Conservation (phyloP, 2,329 filamentous ascomycete genomes). For the Capronia coronata region DNA sequence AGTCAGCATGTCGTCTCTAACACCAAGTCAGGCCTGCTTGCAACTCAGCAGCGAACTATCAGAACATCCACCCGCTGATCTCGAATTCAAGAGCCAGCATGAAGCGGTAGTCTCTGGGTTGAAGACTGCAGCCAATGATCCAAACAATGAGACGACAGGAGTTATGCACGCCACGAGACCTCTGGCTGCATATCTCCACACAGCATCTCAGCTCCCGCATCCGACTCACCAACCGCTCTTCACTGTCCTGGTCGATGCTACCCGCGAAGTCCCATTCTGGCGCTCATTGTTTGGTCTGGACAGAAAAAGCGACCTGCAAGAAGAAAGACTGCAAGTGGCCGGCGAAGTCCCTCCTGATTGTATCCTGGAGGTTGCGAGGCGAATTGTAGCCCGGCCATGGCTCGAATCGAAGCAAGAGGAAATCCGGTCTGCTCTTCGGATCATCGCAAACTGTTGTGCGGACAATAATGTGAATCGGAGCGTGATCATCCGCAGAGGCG, state of each 20-base stretch:
- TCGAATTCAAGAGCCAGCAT: constrained; percentile 1
- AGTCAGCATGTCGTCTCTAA: background rate
- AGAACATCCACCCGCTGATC: constrained; percentile 1
- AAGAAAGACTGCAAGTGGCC: background rate
- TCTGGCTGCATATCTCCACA: constrained; percentile 9
- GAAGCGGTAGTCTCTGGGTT: background rate
- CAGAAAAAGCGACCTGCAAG: background rate
- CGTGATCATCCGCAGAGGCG: constrained; percentile 20
- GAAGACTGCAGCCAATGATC: background rate
- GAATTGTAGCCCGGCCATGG: constrained; percentile 7
- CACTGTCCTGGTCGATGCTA: constrained; percentile 18
- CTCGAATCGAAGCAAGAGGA: constrained; percentile 3
- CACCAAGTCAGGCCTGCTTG: background rate
- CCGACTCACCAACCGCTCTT: background rate
- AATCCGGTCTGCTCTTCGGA: constrained; percentile 16
- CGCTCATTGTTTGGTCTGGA: constrained; percentile 18
- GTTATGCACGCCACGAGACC: background rate
- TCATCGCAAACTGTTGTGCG: constrained; percentile 28
- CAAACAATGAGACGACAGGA: background rate
- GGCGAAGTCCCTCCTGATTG: constrained; percentile 14
- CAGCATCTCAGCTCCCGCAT: background rate
- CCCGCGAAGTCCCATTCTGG: constrained; percentile 21
- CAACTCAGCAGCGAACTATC: constrained; percentile 3
- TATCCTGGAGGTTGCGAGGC: constrained; percentile 22
- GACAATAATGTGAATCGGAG: constrained; percentile 27